phyloP scores from a whole-genome alignment of 106 monocot genomes.

The Xerophyta viscosa region DNA sequence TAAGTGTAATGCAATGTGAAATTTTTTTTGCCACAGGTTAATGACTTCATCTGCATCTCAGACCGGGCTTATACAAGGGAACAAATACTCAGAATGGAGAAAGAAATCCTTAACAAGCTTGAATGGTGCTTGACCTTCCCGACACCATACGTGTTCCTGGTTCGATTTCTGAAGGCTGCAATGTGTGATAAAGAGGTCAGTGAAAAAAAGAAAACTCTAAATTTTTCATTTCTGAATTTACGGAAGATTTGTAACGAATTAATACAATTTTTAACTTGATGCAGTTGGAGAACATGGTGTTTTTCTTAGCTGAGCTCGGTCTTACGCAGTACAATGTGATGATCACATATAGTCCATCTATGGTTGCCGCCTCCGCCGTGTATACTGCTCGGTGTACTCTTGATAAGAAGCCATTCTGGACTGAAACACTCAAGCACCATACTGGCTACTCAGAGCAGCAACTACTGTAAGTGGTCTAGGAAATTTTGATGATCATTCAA shows the following conservation, averaged over 20 bases:
- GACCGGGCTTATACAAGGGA: slow-evolving; percentile 36
- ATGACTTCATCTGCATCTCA: too few species aligned
- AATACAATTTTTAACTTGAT: background rate
- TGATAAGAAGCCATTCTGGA: slow-evolving; percentile 50
- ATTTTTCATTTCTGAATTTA: too few species aligned
- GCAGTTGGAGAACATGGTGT: slow-evolving; percentile 47
- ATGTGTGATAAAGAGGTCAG: slow-evolving; percentile 40
- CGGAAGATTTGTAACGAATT: too few species aligned
- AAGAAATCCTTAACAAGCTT: slow-evolving; percentile 43
- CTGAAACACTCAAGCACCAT: slow-evolving; percentile 39
- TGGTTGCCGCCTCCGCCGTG: slow-evolving; percentile 56
- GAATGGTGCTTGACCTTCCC: slow-evolving; percentile 69
- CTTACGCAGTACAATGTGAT: slow-evolving; percentile 42
- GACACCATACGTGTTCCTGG: slow-evolving; percentile 55
- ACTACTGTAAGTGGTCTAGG: slow-evolving; percentile 25
- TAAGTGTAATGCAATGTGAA: too few species aligned
- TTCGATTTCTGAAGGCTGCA: slow-evolving; percentile 50
- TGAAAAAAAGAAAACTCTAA: too few species aligned
- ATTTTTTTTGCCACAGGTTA: too few species aligned
- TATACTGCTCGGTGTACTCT: slow-evolving; percentile 48
- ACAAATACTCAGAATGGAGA: slow-evolving; percentile 50
- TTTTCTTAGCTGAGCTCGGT: slow-evolving; percentile 52
- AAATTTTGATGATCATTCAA: background rate
- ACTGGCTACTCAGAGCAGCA: slow-evolving; percentile 35
- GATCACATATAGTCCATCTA: slow-evolving; percentile 33